Evolutionary conservation across 441 rosid species (phyloP).

Genomic region (Euphorbia corollata): DNA sequence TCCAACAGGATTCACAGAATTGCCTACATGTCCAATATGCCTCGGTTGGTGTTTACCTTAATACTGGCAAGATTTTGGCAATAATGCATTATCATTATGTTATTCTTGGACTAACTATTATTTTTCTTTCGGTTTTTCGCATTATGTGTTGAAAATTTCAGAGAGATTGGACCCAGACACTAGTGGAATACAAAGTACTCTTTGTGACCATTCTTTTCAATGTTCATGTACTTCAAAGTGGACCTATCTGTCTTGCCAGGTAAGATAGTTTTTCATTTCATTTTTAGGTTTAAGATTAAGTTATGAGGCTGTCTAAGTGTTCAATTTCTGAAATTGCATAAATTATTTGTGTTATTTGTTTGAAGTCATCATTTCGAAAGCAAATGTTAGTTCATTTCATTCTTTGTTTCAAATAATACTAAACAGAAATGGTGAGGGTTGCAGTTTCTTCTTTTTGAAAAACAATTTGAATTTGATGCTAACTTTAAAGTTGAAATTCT

Average conservation of each 20-base stretch:
- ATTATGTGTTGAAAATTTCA: slow-evolving; percentile 21
- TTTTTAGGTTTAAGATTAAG: slow-evolving; percentile 1
- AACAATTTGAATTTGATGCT: neutral
- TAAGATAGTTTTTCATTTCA: slow-evolving; percentile 22
- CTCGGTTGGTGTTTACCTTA: slow-evolving; percentile 46
- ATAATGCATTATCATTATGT: neutral
- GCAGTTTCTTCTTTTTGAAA: neutral
- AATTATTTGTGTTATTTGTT: neutral
- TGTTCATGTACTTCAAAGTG: slow-evolving; percentile 89
- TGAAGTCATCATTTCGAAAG: neutral
- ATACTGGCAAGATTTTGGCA: neutral
- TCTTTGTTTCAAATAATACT: neutral
- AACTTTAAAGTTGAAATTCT: neutral
- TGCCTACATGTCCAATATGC: slow-evolving; percentile 89
- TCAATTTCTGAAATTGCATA: neutral
- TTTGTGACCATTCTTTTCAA: slow-evolving; percentile 91
- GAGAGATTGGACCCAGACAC: slow-evolving; percentile 94
- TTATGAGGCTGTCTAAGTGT: neutral
- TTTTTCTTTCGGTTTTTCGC: neutral
- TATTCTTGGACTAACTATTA: neutral
- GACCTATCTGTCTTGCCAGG: slow-evolving; percentile 90
- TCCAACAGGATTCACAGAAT: slow-evolving; percentile 61
- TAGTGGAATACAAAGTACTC: slow-evolving; percentile 72
- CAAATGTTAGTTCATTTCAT: neutral
- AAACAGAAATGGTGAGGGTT: neutral